A percentile compares a stretch with the other conserved stretches of the same genome.
Conservation (phyloP, 2,329 filamentous ascomycete genomes). For the Trichophaea hybrida region DNA sequence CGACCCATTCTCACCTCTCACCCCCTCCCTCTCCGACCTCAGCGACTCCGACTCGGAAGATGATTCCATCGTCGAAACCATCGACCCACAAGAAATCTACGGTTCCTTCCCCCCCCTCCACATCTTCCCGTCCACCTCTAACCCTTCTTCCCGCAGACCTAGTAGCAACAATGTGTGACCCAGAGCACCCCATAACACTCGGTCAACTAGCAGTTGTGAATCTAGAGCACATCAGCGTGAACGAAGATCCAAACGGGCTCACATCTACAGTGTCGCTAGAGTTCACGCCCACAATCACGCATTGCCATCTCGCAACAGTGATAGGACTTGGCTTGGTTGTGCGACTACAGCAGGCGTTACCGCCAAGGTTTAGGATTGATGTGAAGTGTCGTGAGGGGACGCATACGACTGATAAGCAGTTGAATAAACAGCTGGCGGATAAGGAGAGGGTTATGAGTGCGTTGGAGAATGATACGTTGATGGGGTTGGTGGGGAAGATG, state of each 20-base stretch:
- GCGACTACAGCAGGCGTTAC: slow-evolving; percentile 75
- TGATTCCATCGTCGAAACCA: slow-evolving; percentile 43
- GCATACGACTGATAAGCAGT: slow-evolving; percentile 87
- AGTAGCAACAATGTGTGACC: slow-evolving; percentile 87
- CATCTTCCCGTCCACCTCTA: not conserved
- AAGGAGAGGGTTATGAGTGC: slow-evolving; percentile 94
- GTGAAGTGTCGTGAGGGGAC: slow-evolving; percentile 90
- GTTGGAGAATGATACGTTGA: slow-evolving; percentile 80
- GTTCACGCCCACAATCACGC: slow-evolving; percentile 90
- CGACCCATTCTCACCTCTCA: slow-evolving; percentile 28
- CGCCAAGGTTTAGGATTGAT: slow-evolving; percentile 81
- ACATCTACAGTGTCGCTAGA: slow-evolving; percentile 64
- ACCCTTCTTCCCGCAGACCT: slow-evolving; percentile 46
- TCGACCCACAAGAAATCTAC: slow-evolving; percentile 95
- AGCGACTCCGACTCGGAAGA: slow-evolving; percentile 25
- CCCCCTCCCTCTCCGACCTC: slow-evolving; percentile 27
- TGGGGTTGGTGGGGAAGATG: slow-evolving; percentile 35
- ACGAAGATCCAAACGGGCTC: slow-evolving; percentile 42
- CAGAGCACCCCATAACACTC: slow-evolving; percentile 87
- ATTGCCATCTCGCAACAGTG: slow-evolving; percentile 90
- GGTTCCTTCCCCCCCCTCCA: slow-evolving; percentile 38
- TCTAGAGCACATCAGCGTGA: slow-evolving; percentile 79
- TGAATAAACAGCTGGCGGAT: slow-evolving; percentile 91
- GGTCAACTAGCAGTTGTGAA: slow-evolving; percentile 91
- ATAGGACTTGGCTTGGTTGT: slow-evolving; percentile 89